These are phyloP conservation scores for Malus hybrid DNA, from an alignment of 331 rosid genomes.

Conservation along the genomic window DNA sequence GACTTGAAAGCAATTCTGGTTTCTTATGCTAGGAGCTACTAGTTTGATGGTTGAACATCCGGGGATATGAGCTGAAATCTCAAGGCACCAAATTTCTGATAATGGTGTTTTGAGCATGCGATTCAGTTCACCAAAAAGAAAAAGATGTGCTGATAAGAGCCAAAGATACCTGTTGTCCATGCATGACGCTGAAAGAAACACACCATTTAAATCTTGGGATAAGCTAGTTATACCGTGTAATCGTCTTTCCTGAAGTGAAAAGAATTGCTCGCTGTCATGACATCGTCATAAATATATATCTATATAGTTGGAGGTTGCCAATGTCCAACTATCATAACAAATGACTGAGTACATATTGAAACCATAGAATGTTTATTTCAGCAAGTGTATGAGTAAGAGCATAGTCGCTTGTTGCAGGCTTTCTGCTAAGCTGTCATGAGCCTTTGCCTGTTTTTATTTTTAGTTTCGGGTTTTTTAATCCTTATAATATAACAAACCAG, in stretches of 20 bases:
- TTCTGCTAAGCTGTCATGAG: not conserved
- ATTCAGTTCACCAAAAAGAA: conserved; percentile 4
- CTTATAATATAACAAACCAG: not conserved
- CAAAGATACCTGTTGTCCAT: conserved; percentile 70
- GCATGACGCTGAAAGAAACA: conserved; percentile 81
- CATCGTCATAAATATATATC: not conserved
- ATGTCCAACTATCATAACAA: not conserved
- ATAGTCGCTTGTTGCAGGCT: not conserved
- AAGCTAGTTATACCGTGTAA: conserved; percentile 89
- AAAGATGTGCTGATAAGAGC: not conserved
- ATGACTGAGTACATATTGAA: not conserved
- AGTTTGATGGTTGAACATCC: not conserved
- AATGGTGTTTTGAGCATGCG: not conserved
- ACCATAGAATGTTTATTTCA: not conserved
- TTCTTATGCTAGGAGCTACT: not conserved
- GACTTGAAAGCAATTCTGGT: not conserved
- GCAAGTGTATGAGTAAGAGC: not conserved
- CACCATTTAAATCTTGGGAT: conserved; percentile 87
- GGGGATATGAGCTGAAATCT: not conserved
- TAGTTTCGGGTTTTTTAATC: not conserved
- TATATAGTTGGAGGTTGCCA: too few relatives aligned
- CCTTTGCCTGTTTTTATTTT: not conserved
- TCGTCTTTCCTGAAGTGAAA: conserved; percentile 52
- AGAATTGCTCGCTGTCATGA: not conserved
- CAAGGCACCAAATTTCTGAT: not conserved